Evolutionary conservation across 495 filamentous ascomycete genomes (phyloP).

Genomic region (Stereocaulon alpinum): DNA sequence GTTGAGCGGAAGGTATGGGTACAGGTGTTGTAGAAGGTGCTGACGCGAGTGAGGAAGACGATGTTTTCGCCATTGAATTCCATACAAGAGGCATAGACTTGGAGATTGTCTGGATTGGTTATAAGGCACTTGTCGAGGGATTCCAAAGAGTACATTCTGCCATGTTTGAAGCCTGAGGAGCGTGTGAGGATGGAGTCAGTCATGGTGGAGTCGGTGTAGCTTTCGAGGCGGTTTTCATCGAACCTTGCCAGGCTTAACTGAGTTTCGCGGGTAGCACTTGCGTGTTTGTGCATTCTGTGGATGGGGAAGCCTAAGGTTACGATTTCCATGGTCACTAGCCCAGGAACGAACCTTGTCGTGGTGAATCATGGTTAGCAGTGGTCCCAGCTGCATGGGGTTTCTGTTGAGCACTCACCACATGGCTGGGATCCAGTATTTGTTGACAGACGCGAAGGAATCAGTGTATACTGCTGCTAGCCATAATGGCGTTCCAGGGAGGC

Average conservation of each 20-base stretch:
- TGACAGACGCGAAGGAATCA: conserved; percentile 42
- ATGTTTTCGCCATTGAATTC: conserved; percentile 64
- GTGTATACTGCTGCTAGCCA: conserved; percentile 55
- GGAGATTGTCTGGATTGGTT: conserved; percentile 39
- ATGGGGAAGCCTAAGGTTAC: conserved; percentile 46
- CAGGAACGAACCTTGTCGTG: conserved; percentile 40
- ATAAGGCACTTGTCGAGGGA: conserved; percentile 49
- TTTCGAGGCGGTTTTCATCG: conserved; percentile 22
- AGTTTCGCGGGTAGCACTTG: conserved; percentile 13
- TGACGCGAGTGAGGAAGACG: conserved; percentile 48
- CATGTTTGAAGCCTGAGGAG: conserved; percentile 25
- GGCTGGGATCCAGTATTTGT: conserved; percentile 42
- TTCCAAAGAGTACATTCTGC: conserved; percentile 42
- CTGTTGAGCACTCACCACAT: conserved; percentile 40
- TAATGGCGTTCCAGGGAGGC: conserved; percentile 54
- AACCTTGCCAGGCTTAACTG: conserved; percentile 32
- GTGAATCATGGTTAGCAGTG: too few relatives aligned
- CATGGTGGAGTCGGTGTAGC: conserved; percentile 17
- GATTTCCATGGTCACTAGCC: conserved; percentile 43
- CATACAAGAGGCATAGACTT: conserved; percentile 48
- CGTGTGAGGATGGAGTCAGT: conserved; percentile 22
- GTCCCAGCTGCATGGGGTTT: neutral
- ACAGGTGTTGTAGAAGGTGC: conserved; percentile 40
- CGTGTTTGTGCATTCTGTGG: conserved; percentile 37
- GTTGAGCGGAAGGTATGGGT: neutral